phyloP scores from a whole-genome alignment of 352 stramenopile species.

The Phytophthora multivora region DNA sequence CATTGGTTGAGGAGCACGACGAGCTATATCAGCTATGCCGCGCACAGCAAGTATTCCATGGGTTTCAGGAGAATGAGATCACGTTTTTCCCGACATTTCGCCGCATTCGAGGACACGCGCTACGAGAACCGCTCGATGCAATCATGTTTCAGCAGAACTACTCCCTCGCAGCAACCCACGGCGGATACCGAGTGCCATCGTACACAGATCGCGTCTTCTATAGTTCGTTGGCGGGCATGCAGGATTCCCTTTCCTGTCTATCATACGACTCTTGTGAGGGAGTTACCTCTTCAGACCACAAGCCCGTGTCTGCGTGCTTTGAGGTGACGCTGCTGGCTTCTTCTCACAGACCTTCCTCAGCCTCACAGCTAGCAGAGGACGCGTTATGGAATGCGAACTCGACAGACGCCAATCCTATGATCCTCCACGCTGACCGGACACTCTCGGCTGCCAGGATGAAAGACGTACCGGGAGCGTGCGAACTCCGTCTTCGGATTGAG shows the following conservation, averaged over 20 bases:
- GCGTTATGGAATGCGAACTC: slow-evolving; percentile 50
- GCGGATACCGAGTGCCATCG: slow-evolving; percentile 78
- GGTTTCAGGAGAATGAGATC: slow-evolving; percentile 77
- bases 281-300: slow-evolving; percentile 83
- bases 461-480: slow-evolving; percentile 59
- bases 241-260: slow-evolving; percentile 60
- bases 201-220: slow-evolving; percentile 92
- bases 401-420: slow-evolving; percentile 45
- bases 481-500: slow-evolving; percentile 67
- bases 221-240: slow-evolving; percentile 65
- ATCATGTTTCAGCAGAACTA: slow-evolving; percentile 60
- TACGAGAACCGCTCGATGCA: slow-evolving; percentile 37
- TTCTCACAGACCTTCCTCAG: not conserved
- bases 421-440: slow-evolving; percentile 33
- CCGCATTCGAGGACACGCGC: slow-evolving; percentile 56
- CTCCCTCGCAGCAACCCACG: slow-evolving; percentile 61
- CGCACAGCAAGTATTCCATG: slow-evolving; percentile 77
- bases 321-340: slow-evolving; percentile 40
- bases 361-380: slow-evolving; percentile 29
- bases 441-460: slow-evolving; percentile 55
- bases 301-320: slow-evolving; percentile 76
- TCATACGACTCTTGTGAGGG: slow-evolving; percentile 82
- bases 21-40: slow-evolving; percentile 67
- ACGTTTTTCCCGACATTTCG: slow-evolving; percentile 83
- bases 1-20: slow-evolving; percentile 71